phyloP scores from a whole-genome alignment of 2,329 filamentous ascomycete species.

The Fulvia fulva region DNA sequence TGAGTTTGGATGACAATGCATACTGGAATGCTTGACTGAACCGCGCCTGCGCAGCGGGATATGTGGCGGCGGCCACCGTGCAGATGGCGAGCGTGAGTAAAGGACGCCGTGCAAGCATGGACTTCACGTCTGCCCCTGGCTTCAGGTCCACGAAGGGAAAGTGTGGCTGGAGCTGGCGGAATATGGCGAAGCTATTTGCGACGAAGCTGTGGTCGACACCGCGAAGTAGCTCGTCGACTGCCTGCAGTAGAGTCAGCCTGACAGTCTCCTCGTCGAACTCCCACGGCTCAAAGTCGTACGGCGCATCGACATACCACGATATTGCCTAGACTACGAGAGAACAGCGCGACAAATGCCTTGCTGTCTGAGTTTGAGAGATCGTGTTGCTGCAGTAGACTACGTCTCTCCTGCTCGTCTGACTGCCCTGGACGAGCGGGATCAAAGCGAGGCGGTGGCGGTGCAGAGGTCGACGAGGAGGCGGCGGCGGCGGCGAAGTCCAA shows the following conservation, averaged over 20 bases:
- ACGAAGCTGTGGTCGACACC: slow-evolving; percentile 28
- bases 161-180: slow-evolving; percentile 18
- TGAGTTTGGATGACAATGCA: slow-evolving; percentile 22
- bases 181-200: slow-evolving; percentile 21
- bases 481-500: slow-evolving; percentile 15
- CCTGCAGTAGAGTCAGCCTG: slow-evolving; percentile 9
- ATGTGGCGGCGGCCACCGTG: slow-evolving; percentile 20
- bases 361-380: slow-evolving; percentile 23
- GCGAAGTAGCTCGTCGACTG: slow-evolving; percentile 19
- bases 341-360: slow-evolving; percentile 23
- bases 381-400: slow-evolving; percentile 13
- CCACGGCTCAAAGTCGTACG: not conserved
- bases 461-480: slow-evolving; percentile 3
- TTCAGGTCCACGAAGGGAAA: slow-evolving; percentile 27
- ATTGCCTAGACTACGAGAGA: slow-evolving; percentile 21
- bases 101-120: slow-evolving; percentile 23
- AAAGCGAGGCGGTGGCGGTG: slow-evolving; percentile 12
- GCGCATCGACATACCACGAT: slow-evolving; percentile 7
- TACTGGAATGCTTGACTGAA: slow-evolving; percentile 26
- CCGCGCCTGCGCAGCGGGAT: slow-evolving; percentile 19
- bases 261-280: not conserved
- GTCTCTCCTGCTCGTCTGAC: slow-evolving; percentile 8
- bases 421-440: slow-evolving; percentile 10
- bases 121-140: slow-evolving; percentile 14
- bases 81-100: slow-evolving; percentile 26